Evolutionary conservation across 345 rosid genomes (phyloP), one percentile per base, ranked within the genome.

Genomic region (Trapa bicornis): DNA sequence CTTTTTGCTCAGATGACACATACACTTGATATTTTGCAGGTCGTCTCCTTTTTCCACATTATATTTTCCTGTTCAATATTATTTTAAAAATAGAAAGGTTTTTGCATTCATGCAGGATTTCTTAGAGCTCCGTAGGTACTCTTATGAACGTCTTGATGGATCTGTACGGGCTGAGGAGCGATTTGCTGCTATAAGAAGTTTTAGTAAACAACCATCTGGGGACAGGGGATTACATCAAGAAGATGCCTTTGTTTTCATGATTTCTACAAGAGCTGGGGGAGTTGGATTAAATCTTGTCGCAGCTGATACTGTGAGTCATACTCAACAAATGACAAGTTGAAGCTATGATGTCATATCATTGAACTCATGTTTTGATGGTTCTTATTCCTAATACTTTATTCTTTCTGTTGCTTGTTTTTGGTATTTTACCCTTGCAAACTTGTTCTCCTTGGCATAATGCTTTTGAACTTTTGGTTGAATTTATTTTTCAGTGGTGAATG

Each of bases 71-170:
- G 8, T 14, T 38, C 5, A 64, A 17, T n/a, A 14, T 45, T 36
- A 29, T 45, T 33, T 52, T 5, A 67, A 0, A 52, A 12, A 16
- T 48, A 36, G 66, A 58, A 68, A 48, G 53, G 50, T 57, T 56
- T 47, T 75, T 37, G 22, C 52, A 65, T 71, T 57, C 47, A 65
- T 37, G 47, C 70, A 92, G 96, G 98, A 92, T 76, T 92, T 81
- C 78, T 71, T 92, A 79, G 98, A 92, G 86, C 77, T 92, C 22
- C 84, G 89, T 41, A 82, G 70, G 41, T 89, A 89, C 77, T 82
- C 96, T 16, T 92, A 92, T 70, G 95, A 92, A 84, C 92, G 95
- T 62, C 98, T 92, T 79, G 98, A 92, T 83, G 98, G 98, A 70
- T 89, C 98, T 38, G 77, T 92, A 66, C 88, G 94, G 64, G 98